phyloP scores from a whole-genome alignment of 2,329 filamentous ascomycete genomes.

The Chaetomiaceae sp. region DNA sequence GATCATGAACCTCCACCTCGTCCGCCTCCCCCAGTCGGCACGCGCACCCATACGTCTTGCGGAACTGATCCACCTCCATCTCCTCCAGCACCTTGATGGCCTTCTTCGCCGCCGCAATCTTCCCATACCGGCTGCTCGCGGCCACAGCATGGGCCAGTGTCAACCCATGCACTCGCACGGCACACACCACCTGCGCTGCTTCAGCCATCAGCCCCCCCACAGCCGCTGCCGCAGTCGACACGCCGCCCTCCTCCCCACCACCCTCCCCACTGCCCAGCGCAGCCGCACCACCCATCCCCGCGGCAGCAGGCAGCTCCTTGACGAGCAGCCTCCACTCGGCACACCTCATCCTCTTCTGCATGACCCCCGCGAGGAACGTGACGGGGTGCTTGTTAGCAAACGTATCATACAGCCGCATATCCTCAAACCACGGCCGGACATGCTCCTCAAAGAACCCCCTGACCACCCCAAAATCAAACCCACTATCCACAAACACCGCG shows the following conservation, averaged over 20 bases:
- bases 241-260: conserved; percentile 27
- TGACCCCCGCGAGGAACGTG: conserved; percentile 61
- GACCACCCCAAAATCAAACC: conserved; percentile 70
- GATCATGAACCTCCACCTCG: not conserved
- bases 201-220: not conserved
- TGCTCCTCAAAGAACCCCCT: conserved; percentile 71
- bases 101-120: conserved; percentile 58
- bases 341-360: conserved; percentile 64
- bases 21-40: conserved; percentile 42
- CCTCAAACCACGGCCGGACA: conserved; percentile 71
- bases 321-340: conserved; percentile 50
- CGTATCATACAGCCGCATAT: conserved; percentile 82
- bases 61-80: conserved; percentile 53
- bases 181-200: conserved; percentile 58
- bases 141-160: conserved; percentile 59
- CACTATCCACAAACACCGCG: conserved; percentile 84
- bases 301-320: conserved; percentile 40
- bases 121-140: conserved; percentile 67
- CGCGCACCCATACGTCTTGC: conserved; percentile 55
- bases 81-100: conserved; percentile 46
- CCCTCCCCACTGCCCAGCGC: not conserved
- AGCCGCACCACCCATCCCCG: conserved; percentile 15
- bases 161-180: conserved; percentile 68
- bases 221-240: not conserved
- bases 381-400: conserved; percentile 85